Percentiles rank a stretch among this genome's conserved stretches.
Conservation (phyloP, 352 stramenopile species). For the Phytophthora sp. region DNA sequence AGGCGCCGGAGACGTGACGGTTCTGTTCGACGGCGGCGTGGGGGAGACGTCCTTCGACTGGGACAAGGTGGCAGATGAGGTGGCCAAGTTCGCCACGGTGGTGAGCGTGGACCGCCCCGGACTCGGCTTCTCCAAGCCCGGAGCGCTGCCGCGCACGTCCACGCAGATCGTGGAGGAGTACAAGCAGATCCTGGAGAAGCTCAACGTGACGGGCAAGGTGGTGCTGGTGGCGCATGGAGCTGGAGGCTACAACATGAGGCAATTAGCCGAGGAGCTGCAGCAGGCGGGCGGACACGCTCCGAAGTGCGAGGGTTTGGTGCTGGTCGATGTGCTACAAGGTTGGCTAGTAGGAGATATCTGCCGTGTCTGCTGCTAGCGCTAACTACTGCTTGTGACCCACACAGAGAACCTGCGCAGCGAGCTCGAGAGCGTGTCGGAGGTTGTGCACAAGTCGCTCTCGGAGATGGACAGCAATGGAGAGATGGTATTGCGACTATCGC, state of each 20-base stretch:
- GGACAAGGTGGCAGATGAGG: constrained; percentile 68
- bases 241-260: constrained; percentile 84
- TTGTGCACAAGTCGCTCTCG: constrained; percentile 53
- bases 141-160: constrained; percentile 53
- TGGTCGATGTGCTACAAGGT: constrained; percentile 76
- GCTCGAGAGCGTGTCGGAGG: constrained; percentile 68
- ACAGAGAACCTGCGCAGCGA: constrained; percentile 69
- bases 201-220: constrained; percentile 63
- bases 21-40: constrained; percentile 76
- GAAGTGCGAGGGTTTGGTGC: constrained; percentile 67
- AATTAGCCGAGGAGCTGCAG: constrained; percentile 58
- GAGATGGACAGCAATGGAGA: constrained; percentile 70
- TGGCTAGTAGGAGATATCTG: background rate
- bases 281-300: background rate
- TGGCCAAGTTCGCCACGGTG: constrained; percentile 60
- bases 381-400: too few species aligned
- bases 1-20: constrained; percentile 57
- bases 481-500: constrained; percentile 57
- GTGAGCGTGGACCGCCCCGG: constrained; percentile 75
- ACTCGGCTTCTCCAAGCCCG: constrained; percentile 70
- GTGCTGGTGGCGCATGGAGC: constrained; percentile 77
- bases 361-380: background rate
- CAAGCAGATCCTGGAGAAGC: constrained; percentile 53
- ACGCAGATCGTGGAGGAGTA: constrained; percentile 73
- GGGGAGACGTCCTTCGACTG: constrained; percentile 88